Percentiles rank a stretch among this genome's conserved stretches.
Evolutionary conservation across 768 basidiomycete species (phyloP).

Genomic region (Lactifluus rugatus): DNA sequence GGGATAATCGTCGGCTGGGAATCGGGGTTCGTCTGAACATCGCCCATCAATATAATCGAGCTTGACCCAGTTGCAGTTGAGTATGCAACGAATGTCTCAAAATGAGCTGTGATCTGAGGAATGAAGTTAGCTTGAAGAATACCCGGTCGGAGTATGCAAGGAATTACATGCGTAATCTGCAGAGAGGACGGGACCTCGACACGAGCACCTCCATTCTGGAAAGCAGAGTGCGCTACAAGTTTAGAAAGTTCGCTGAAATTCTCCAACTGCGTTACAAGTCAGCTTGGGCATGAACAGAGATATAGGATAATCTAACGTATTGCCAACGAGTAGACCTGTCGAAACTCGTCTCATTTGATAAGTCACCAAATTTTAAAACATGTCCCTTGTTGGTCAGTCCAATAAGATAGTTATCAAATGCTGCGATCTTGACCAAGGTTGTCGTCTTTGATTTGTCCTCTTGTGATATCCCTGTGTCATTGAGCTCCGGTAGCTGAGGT

Average conservation of each 20-base stretch:
- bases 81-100: constrained; percentile 71
- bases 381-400: constrained; percentile 76
- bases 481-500: constrained; percentile 48
- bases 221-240: constrained; percentile 38
- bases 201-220: constrained; percentile 27
- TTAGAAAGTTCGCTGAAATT: constrained; percentile 56
- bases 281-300: background rate
- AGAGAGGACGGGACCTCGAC: constrained; percentile 35
- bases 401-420: constrained; percentile 59
- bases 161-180: constrained; percentile 65
- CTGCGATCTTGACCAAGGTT: constrained; percentile 72
- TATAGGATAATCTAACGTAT: constrained; percentile 47
- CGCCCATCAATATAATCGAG: constrained; percentile 70
- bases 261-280: constrained; percentile 42
- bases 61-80: constrained; percentile 61
- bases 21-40: constrained; percentile 34
- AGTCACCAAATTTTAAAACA: constrained; percentile 52
- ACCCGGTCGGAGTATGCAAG: background rate
- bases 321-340: constrained; percentile 42
- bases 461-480: constrained; percentile 23
- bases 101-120: constrained; percentile 74
- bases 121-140: constrained; percentile 13
- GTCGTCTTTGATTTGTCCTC: constrained; percentile 25
- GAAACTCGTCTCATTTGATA: constrained; percentile 33
- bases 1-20: constrained; percentile 55